phyloP scores from a whole-genome alignment of 768 basidiomycete species.

The Polyporus arcularius region DNA sequence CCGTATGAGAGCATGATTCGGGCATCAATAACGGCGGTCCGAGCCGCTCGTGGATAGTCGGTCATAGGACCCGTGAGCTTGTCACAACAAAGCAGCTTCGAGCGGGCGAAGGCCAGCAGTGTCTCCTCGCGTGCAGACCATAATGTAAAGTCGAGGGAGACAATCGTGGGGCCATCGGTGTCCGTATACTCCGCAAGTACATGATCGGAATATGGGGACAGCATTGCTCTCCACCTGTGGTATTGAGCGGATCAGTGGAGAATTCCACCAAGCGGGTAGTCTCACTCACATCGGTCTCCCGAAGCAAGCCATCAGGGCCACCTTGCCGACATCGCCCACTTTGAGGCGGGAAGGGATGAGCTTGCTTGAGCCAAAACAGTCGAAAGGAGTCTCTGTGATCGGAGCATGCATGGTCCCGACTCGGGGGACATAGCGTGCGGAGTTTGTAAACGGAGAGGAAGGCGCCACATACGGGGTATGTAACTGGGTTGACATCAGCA shows the following conservation, averaged over 20 bases:
- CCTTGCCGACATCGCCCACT: neutral
- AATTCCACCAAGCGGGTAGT: too few species aligned
- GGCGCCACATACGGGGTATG: conserved; percentile 4
- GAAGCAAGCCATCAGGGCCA: conserved; percentile 15
- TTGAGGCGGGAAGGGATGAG: neutral
- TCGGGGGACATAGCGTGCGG: neutral
- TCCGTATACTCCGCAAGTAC: too few species aligned
- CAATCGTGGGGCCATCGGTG: too few species aligned
- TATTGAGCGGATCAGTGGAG: too few species aligned
- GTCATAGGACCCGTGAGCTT: neutral
- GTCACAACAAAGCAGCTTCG: neutral
- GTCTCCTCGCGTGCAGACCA: neutral
- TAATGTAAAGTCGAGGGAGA: too few species aligned
- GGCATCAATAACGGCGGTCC: conserved; percentile 11
- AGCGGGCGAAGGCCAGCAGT: neutral
- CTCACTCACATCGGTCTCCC: conserved; percentile 18
- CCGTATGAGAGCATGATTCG: conserved; percentile 21
- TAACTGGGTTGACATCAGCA: conserved; percentile 19
- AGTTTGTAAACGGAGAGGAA: neutral
- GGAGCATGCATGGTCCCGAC: conserved; percentile 10
- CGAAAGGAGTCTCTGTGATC: conserved; percentile 21
- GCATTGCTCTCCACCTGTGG: too few species aligned
- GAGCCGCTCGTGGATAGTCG: neutral
- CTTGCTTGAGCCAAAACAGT: conserved; percentile 5
- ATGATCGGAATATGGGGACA: too few species aligned